A percentile compares a stretch with the other conserved stretches of the same genome.
Conservation (phyloP, 768 basidiomycete species). For the Podaxis sp. region DNA sequence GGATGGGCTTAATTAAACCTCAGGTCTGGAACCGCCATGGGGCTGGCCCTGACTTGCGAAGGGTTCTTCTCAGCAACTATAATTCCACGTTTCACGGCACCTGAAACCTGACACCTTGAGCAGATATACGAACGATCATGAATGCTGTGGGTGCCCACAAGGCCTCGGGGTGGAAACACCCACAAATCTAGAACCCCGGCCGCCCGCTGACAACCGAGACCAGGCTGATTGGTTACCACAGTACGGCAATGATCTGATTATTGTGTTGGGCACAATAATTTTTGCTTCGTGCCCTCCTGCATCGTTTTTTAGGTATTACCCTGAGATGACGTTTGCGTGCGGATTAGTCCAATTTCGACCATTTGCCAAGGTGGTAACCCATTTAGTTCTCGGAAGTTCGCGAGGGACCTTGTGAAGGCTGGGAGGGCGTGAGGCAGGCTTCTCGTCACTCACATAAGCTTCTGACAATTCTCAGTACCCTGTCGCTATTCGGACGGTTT, state of each 20-base stretch:
- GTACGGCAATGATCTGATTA: not conserved
- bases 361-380: not conserved
- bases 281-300: conserved; percentile 2
- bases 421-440: conserved; percentile 3
- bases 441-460: conserved; percentile 10
- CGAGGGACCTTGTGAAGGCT: conserved; percentile 1
- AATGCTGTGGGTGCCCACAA: not conserved
- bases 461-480: conserved; percentile 9
- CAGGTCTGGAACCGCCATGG: not conserved
- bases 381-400: conserved; percentile 8
- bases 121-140: not conserved
- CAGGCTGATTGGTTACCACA: conserved; percentile 12
- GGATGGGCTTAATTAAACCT: conserved; percentile 5
- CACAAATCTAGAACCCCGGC: not conserved
- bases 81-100: not conserved
- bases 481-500: conserved; percentile 1
- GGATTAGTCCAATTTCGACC: conserved; percentile 1
- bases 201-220: conserved; percentile 9
- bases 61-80: not conserved
- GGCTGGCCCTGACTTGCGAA: not conserved
- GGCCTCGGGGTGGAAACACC: not conserved
- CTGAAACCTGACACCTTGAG: not conserved
- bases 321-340: conserved; percentile 10
- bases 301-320: not conserved
- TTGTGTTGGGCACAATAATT: not conserved